These are phyloP conservation scores for Ciborinia camelliae DNA, from an alignment of 2,329 filamentous ascomycete genomes.

Conservation along the genomic window DNA sequence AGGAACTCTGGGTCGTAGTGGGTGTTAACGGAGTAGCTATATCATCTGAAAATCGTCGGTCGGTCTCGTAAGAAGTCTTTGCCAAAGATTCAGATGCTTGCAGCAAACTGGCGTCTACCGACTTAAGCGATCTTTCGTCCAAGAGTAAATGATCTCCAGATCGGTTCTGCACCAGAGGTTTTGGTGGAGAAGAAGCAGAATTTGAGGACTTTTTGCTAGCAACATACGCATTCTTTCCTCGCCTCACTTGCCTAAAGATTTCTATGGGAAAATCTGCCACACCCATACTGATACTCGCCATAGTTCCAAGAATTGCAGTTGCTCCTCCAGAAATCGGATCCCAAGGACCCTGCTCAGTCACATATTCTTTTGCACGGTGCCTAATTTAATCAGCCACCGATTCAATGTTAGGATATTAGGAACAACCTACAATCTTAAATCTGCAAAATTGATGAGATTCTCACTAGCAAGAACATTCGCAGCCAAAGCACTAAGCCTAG, in stretches of 20 bases:
- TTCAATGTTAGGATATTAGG: neutral
- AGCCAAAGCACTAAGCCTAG: constrained; percentile 68
- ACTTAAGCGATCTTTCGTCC: constrained; percentile 15
- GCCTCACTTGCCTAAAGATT: constrained; percentile 46
- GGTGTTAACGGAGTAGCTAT: constrained; percentile 23
- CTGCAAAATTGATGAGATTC: constrained; percentile 62
- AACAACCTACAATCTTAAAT: constrained; percentile 65
- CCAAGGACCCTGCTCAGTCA: constrained; percentile 72
- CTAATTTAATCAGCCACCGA: constrained; percentile 33
- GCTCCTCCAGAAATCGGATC: constrained; percentile 78
- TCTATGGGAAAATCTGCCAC: constrained; percentile 69
- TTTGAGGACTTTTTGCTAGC: constrained; percentile 18
- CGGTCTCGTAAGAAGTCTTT: constrained; percentile 33
- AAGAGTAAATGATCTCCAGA: constrained; percentile 24
- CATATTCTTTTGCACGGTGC: constrained; percentile 62
- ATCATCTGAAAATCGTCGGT: constrained; percentile 25
- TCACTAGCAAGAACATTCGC: constrained; percentile 65
- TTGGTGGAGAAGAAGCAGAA: constrained; percentile 22
- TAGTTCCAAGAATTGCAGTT: constrained; percentile 75
- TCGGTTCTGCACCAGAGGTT: constrained; percentile 20
- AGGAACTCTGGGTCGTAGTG: constrained; percentile 25
- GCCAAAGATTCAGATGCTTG: constrained; percentile 18
- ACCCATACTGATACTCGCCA: constrained; percentile 76
- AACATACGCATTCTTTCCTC: constrained; percentile 24
- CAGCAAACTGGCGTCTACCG: constrained; percentile 16